Percentiles rank a stretch among this genome's conserved stretches.
Conservation (phyloP, 805 yeast genomes). For the Dipodascus geniculatus region DNA sequence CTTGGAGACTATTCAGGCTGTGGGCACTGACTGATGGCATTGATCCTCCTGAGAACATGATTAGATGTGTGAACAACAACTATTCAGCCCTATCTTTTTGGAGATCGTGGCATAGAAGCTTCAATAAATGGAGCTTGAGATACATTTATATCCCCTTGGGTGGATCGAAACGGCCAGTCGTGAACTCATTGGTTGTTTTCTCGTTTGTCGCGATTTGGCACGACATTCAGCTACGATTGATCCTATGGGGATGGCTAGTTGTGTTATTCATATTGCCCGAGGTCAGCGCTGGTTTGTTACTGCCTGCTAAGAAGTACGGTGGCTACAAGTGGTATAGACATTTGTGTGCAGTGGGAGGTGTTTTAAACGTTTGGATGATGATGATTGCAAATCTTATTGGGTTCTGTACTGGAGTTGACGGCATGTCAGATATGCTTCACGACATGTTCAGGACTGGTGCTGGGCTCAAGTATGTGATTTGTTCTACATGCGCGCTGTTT, state of each 20-base stretch:
- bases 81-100: constrained; percentile 91
- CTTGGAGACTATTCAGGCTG: constrained; percentile 90
- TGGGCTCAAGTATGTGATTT: constrained; percentile 48
- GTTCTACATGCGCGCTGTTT: constrained; percentile 59
- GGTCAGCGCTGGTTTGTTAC: constrained; percentile 41
- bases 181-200: constrained; percentile 76
- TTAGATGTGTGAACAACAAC: constrained; percentile 89
- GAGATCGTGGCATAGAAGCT: constrained; percentile 98
- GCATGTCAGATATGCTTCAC: constrained; percentile 49
- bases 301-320: constrained; percentile 29
- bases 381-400: constrained; percentile 94
- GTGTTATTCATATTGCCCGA: constrained; percentile 86
- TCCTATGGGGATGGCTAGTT: constrained; percentile 94
- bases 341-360: constrained; percentile 79
- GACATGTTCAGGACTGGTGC: constrained; percentile 62
- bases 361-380: constrained; percentile 91
- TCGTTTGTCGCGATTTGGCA: constrained; percentile 98
- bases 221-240: constrained; percentile 76
- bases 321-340: constrained; percentile 62
- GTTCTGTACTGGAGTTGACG: constrained; percentile 86
- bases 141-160: constrained; percentile 90
- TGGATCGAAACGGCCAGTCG: constrained; percentile 57
- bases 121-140: constrained; percentile 78
- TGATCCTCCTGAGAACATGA: constrained; percentile 97
- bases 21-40: constrained; percentile 91